Evolutionary conservation across 164 flowering plant species (phyloP), one percentile per base, ranked within the genome.

Genomic region (Sextonia rubra): DNA sequence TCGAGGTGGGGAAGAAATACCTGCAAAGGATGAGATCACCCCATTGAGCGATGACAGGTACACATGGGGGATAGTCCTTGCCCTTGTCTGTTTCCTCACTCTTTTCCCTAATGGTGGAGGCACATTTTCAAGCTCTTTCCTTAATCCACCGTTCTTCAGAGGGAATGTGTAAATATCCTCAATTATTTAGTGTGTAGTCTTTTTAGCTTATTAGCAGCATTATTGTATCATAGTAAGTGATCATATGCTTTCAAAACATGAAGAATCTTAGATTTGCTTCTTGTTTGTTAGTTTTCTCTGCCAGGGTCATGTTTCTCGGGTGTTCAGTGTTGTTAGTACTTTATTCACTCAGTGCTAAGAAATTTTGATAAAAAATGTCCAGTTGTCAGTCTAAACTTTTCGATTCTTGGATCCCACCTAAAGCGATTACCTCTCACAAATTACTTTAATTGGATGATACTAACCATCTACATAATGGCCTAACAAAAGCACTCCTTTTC

Each of bases 41-140:
- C 92, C 95, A 0, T 69, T 92, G 74, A 97, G 93, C 6, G 93
- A 90, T 4, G 88, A 88, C 69, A 74, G 99, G 69, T 90, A 74
- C 55, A 88, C 92, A 30, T 94, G 99, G 97, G 97, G 97, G 0
- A 23, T 80, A 14, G 89, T 89, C 55, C 88, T 94, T 29, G 88
- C 85, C 67, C 76, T 92, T 66, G 84, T 94, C 23, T 94, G 99
- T 69, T 89, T 92, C 82, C 93, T 92, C 78, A 92, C 99, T 12
- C 91, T 94, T 25, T 89, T 91, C 83, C 99, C 99, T 18, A 92
- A 91, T 47, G 87, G 87, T 14, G 97, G 97, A 76, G 97, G 99
- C 24, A 94, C 97, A 24, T 94, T 91, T 85, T 84, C 92, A n/a
- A 89, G 82, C 72, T 83, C 99, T 17, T 92, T 90, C 75, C 82